Percentiles rank a stretch among this genome's conserved stretches.
Evolutionary conservation across 495 filamentous ascomycete species (phyloP).

Genomic region (Hypoxylon intermedium): DNA sequence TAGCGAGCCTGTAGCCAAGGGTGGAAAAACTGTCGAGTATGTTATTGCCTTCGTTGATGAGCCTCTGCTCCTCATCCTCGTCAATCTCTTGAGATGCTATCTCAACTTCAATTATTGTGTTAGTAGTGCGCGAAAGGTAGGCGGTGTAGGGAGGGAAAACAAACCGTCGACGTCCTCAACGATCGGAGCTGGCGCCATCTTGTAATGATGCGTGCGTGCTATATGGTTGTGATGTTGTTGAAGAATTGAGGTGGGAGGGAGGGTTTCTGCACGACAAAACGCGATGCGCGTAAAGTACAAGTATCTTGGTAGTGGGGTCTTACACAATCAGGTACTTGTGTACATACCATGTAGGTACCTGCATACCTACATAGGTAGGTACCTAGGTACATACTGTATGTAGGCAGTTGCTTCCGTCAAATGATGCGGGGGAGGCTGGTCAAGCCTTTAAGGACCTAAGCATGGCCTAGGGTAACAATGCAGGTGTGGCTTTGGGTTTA

Average conservation of each 20-base stretch:
- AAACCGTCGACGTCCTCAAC: conserved; percentile 62
- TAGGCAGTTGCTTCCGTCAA: not conserved
- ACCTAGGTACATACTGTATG: conserved; percentile 2
- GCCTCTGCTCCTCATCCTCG: conserved; percentile 73
- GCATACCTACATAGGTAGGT: not conserved
- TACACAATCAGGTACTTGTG: too few relatives aligned
- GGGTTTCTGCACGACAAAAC: conserved; percentile 22
- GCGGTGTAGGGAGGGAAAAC: conserved; percentile 11
- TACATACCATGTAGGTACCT: conserved; percentile 3
- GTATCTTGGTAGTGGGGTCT: not conserved
- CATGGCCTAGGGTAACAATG: too few relatives aligned
- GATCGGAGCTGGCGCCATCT: conserved; percentile 55
- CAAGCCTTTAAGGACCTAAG: too few relatives aligned
- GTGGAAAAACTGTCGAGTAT: not conserved
- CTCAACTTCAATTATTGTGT: conserved; percentile 50
- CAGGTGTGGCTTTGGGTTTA: too few relatives aligned
- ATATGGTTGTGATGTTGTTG: not conserved
- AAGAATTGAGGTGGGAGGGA: conserved; percentile 1
- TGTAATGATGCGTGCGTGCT: conserved; percentile 2
- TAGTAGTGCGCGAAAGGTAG: conserved; percentile 7
- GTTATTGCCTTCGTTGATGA: conserved; percentile 88
- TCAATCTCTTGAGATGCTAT: conserved; percentile 72
- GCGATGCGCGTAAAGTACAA: conserved; percentile 44
- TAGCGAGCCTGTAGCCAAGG: too few relatives aligned
- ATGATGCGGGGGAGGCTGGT: not conserved